Percentiles rank a stretch among this genome's conserved stretches.
Evolutionary conservation across 768 basidiomycete genomes (phyloP).

Genomic region (Suillus tomentosus): DNA sequence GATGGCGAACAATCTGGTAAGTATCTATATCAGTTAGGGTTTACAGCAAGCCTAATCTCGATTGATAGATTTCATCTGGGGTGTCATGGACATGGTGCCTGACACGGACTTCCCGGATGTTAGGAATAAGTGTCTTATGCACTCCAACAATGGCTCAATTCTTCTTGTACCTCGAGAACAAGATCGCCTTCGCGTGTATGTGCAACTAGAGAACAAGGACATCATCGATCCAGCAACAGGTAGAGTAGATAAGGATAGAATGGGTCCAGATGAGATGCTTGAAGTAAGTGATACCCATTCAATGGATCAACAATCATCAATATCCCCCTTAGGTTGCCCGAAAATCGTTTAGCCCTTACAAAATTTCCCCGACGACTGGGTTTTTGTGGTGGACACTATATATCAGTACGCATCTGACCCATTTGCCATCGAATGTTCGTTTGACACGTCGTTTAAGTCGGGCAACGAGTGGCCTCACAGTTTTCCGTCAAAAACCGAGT

Average conservation of each 20-base stretch:
- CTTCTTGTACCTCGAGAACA: slow-evolving; percentile 54
- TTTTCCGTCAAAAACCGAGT: slow-evolving; percentile 50
- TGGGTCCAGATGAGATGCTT: slow-evolving; percentile 43
- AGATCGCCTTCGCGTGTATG: slow-evolving; percentile 51
- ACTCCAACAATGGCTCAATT: slow-evolving; percentile 51
- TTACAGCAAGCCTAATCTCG: not conserved
- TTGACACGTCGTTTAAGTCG: slow-evolving; percentile 36
- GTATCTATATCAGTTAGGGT: not conserved
- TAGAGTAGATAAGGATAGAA: slow-evolving; percentile 41
- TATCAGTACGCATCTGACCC: slow-evolving; percentile 36
- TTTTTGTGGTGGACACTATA: slow-evolving; percentile 55
- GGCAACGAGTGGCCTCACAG: slow-evolving; percentile 56
- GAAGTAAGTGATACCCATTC: slow-evolving; percentile 25
- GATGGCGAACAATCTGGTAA: slow-evolving; percentile 68
- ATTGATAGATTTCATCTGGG: slow-evolving; percentile 42
- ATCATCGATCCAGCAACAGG: slow-evolving; percentile 40
- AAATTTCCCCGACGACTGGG: slow-evolving; percentile 30
- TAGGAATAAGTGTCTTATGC: slow-evolving; percentile 48
- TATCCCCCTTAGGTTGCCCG: slow-evolving; percentile 36
- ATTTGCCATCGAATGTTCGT: not conserved
- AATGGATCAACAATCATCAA: not conserved
- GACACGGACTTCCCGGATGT: slow-evolving; percentile 57
- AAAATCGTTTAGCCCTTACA: slow-evolving; percentile 43
- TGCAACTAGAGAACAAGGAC: slow-evolving; percentile 48
- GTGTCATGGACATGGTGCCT: slow-evolving; percentile 48